These are phyloP conservation scores for Delitschia confertaspora DNA, from an alignment of 495 filamentous ascomycete species.

Conservation along the genomic window DNA sequence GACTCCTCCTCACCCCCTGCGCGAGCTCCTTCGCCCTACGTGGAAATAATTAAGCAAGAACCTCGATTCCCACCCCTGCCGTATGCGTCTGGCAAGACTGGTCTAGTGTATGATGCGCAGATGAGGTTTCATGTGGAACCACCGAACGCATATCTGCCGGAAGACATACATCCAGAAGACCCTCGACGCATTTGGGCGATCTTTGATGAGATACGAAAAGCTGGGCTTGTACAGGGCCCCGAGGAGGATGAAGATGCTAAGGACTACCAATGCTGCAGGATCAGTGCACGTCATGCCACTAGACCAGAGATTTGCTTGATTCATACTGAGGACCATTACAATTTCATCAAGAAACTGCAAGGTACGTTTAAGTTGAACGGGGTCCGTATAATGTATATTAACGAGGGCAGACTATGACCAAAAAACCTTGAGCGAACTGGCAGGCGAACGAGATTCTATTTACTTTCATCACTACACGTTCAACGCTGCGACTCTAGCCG, in stretches of 20 bases:
- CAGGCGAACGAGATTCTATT: conserved; percentile 67
- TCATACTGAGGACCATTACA: conserved; percentile 64
- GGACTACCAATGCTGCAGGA: conserved; percentile 61
- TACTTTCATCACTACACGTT: conserved; percentile 82
- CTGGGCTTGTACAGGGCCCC: conserved; percentile 60
- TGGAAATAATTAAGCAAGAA: no score
- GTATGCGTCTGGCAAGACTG: conserved; percentile 41
- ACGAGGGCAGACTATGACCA: no score
- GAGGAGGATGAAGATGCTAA: conserved; percentile 39
- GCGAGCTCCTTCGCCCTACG: no score
- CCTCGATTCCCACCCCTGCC: conserved; percentile 30
- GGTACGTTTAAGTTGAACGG: conserved; percentile 38
- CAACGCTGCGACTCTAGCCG: conserved; percentile 68
- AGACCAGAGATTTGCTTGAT: conserved; percentile 67
- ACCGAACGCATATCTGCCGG: conserved; percentile 33
- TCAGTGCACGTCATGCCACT: conserved; percentile 64
- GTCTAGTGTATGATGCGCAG: conserved; percentile 77
- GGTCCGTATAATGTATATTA: no score
- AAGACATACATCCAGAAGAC: conserved; percentile 87
- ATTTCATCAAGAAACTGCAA: conserved; percentile 60
- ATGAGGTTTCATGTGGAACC: conserved; percentile 89
- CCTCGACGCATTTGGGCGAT: conserved; percentile 84
- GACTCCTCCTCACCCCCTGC: no score
- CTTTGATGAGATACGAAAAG: conserved; percentile 69
- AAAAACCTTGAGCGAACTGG: conserved; percentile 56